A percentile compares a stretch with the other conserved stretches of the same genome.
phyloP scores from a whole-genome alignment of 345 rosid genomes.

The Sapria himalayana region DNA sequence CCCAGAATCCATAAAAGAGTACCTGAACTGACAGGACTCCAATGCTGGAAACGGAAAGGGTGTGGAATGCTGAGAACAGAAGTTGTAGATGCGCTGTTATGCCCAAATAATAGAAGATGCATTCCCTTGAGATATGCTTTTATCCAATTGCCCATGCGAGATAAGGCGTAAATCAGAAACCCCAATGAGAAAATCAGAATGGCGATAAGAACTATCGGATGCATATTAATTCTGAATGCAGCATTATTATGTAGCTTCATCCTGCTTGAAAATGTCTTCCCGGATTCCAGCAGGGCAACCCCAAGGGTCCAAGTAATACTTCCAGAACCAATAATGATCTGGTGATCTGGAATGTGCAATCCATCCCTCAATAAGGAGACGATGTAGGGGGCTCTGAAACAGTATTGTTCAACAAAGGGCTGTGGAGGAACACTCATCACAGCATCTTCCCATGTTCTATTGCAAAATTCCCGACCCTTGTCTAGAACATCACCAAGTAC shows the following conservation, averaged over 20 bases:
- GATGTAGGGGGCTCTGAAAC: conserved; percentile 91
- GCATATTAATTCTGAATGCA: conserved; percentile 40
- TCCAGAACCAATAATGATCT: conserved; percentile 72
- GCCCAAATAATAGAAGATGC: conserved; percentile 58
- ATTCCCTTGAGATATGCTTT: conserved; percentile 49
- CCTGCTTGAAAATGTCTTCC: conserved; percentile 46
- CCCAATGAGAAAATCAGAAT: conserved; percentile 39
- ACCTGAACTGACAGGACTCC: conserved; percentile 85
- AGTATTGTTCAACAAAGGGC: conserved; percentile 95
- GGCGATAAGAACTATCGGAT: conserved; percentile 39
- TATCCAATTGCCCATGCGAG: conserved; percentile 45
- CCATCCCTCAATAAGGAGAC: conserved; percentile 76
- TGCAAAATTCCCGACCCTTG: conserved; percentile 74
- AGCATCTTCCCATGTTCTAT: conserved; percentile 60
- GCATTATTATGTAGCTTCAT: conserved; percentile 38
- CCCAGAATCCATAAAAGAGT: too few relatives aligned
- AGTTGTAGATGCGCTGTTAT: conserved; percentile 34
- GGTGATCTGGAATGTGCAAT: conserved; percentile 60
- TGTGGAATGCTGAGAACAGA: conserved; percentile 59
- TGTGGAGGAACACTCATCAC: conserved; percentile 73
- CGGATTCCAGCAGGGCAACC: conserved; percentile 76
- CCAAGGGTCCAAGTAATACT: conserved; percentile 97
- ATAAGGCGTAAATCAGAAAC: conserved; percentile 54
- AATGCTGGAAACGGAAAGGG: conserved; percentile 60
- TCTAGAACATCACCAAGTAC: conserved; percentile 81